Percentiles rank a stretch among this genome's conserved stretches.
Conservation (phyloP, 2,329 filamentous ascomycete species). For the Monosporascus sp. region DNA sequence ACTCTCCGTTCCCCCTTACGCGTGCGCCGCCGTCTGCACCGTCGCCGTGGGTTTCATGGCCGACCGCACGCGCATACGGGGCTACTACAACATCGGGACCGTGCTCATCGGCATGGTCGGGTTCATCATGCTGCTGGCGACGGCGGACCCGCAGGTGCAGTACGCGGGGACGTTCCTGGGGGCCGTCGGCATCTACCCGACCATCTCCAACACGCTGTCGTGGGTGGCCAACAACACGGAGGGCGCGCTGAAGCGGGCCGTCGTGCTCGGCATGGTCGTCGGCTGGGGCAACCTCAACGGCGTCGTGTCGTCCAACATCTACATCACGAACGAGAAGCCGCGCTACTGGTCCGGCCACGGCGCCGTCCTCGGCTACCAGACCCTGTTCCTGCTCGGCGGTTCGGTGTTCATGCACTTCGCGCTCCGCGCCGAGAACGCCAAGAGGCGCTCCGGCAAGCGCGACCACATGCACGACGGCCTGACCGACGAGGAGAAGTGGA, state of each 20-base stretch:
- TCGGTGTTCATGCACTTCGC: slow-evolving; percentile 5
- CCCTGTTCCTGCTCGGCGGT: slow-evolving; percentile 5
- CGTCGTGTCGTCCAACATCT: slow-evolving; percentile 48
- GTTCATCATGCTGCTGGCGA: slow-evolving; percentile 48
- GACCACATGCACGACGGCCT: slow-evolving; percentile 4
- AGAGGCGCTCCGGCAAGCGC: background rate
- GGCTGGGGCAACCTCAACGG: slow-evolving; percentile 46
- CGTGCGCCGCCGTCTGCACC: slow-evolving; percentile 27
- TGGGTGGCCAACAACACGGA: slow-evolving; percentile 55
- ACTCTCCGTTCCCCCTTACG: slow-evolving; percentile 32
- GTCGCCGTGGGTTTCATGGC: slow-evolving; percentile 37
- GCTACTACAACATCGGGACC: slow-evolving; percentile 48
- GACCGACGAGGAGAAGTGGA: slow-evolving; percentile 3
- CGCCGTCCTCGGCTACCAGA: slow-evolving; percentile 33
- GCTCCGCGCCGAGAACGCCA: slow-evolving; percentile 3
- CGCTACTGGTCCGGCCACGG: slow-evolving; percentile 46
- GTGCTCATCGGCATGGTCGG: slow-evolving; percentile 46
- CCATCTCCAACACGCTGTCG: slow-evolving; percentile 48
- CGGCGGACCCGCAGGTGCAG: slow-evolving; percentile 40
- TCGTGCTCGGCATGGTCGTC: slow-evolving; percentile 48
- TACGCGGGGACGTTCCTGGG: slow-evolving; percentile 54
- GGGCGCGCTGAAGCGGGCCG: slow-evolving; percentile 52
- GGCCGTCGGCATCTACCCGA: slow-evolving; percentile 48
- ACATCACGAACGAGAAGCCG: slow-evolving; percentile 41
- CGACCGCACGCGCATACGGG: slow-evolving; percentile 47